Percentiles rank a stretch among this genome's conserved stretches.
Conservation (phyloP, 345 rosid species). For the Syzygium aqueum region DNA sequence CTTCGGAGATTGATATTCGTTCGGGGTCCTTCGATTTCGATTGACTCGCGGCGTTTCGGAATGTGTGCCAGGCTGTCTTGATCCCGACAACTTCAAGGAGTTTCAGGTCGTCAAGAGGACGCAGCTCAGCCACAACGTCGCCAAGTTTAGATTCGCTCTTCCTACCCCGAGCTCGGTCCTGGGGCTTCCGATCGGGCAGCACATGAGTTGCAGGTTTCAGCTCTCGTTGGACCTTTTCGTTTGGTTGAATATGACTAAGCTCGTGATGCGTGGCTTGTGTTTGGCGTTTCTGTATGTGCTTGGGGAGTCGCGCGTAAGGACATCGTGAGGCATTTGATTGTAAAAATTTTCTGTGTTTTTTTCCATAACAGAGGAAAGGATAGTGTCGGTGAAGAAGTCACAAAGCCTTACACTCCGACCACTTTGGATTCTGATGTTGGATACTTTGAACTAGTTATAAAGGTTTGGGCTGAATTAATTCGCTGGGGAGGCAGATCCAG, state of each 20-base stretch:
- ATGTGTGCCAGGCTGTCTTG: slow-evolving; percentile 27
- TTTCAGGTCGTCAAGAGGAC: slow-evolving; percentile 34
- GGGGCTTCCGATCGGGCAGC: slow-evolving; percentile 51
- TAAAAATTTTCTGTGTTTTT: background rate
- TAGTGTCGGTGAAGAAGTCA: slow-evolving; percentile 33
- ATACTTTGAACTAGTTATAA: slow-evolving; percentile 42
- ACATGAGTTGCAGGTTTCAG: slow-evolving; percentile 45
- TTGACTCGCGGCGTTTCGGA: background rate
- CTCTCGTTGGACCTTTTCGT: background rate
- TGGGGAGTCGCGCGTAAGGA: background rate
- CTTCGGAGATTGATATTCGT: background rate
- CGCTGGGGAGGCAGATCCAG: background rate
- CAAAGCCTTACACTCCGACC: slow-evolving; percentile 42
- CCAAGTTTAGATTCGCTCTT: slow-evolving; percentile 40
- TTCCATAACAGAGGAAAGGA: slow-evolving; percentile 36
- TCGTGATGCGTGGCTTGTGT: background rate
- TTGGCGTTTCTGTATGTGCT: background rate
- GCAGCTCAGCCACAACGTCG: slow-evolving; percentile 39
- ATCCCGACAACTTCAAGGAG: slow-evolving; percentile 34
- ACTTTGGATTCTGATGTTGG: slow-evolving; percentile 57
- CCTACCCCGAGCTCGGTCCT: slow-evolving; percentile 31
- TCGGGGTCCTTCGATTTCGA: background rate
- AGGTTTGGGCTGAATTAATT: slow-evolving; percentile 15
- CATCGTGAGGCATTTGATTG: background rate
- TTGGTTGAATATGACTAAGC: background rate